Evolutionary conservation across 306 rosid genomes (phyloP), one percentile per base, ranked within the genome.

Genomic region (Hippophae gyantsensis): DNA sequence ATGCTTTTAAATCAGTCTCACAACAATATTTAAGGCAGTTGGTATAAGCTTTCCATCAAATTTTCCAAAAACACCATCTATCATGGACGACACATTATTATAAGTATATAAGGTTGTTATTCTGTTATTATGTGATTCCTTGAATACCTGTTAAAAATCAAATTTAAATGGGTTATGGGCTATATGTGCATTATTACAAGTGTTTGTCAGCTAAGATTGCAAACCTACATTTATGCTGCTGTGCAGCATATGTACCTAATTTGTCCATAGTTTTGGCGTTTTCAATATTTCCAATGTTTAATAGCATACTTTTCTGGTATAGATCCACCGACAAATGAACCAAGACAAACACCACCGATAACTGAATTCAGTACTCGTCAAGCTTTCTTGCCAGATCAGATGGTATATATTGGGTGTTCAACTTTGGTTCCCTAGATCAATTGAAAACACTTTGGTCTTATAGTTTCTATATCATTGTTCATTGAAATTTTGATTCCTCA

Each of bases 361-460:
- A 18, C 67, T 70, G 82, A 87, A 64, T 42, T 52, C 65, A 7
- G 62, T 52, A 68, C 75, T 62, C 52, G 10, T 53, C 72, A 62
- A 63, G 72, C 61, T 13, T 45, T 10, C 76, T 60, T 77, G 58
- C 79, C 84, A 38, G 85, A 80, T 69, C 86, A 78, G 41, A 59
- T 76, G 90, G 96, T 88, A 78, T 69, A 38, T 49, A 54, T 56
- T 54, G 32, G 40, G 57, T 44, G 38, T 32, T 32, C 32, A 63
- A 45, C 46, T 48, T 45, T 60, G 9, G 13, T 10, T 3, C 38
- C 5, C 38, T 32, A 32, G 38, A 32, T 32, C 38, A 32, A 2
- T 4, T 32, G 38, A 32, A 32, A 32, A 32, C 3, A 32, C 38
- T 62, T 64, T 74, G 56, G 57, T 42, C 69, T 67, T 54, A 49